Conservation (phyloP, 495 filamentous ascomycete genomes). For the Penicillium silybi region DNA sequence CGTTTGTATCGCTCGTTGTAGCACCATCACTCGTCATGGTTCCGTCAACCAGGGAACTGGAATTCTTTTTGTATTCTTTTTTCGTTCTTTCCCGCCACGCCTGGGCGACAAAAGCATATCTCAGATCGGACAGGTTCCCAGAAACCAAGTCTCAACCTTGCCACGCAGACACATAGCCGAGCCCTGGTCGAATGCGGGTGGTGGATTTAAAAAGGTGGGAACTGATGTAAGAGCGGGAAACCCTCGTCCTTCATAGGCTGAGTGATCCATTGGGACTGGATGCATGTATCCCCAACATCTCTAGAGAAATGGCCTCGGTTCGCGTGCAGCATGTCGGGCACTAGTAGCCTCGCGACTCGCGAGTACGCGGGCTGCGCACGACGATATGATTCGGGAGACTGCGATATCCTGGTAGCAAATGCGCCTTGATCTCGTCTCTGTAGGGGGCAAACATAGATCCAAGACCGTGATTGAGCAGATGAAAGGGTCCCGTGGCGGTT, state of each 20-base stretch:
- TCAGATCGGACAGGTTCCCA: neutral
- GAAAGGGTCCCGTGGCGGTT: neutral
- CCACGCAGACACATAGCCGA: neutral
- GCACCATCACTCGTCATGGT: slow-evolving; percentile 3
- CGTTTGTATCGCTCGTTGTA: neutral
- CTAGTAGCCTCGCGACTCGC: neutral
- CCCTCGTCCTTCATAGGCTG: neutral
- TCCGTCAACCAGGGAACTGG: slow-evolving; percentile 9
- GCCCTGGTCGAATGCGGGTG: too few species aligned
- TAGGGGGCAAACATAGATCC: neutral
- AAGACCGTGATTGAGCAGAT: neutral
- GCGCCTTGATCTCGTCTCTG: neutral
- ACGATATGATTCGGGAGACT: neutral
- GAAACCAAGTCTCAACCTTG: neutral
- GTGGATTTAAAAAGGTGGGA: neutral
- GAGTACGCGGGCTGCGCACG: neutral
- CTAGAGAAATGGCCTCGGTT: neutral
- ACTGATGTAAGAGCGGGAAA: neutral
- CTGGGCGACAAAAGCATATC: neutral
- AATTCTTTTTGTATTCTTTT: neutral
- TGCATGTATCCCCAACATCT: neutral
- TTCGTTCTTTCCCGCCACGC: neutral
- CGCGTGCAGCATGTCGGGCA: neutral
- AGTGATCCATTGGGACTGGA: neutral
- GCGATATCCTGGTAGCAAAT: neutral